A percentile compares a stretch with the other conserved stretches of the same genome.
Evolutionary conservation across 805 yeast species (phyloP).

Genomic region (Kodamaea kakaduensis): DNA sequence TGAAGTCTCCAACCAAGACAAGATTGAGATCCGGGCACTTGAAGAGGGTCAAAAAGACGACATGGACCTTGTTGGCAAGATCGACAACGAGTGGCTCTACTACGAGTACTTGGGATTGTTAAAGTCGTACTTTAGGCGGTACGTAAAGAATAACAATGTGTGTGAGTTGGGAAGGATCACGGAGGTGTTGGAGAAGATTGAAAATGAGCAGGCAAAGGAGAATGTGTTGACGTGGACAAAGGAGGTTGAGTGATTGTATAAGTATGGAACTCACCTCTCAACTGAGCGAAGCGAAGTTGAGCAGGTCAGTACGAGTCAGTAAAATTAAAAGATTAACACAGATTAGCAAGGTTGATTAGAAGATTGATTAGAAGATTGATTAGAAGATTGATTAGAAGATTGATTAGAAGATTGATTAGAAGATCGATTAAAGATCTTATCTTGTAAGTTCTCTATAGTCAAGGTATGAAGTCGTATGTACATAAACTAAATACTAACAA

Average conservation of each 20-base stretch:
- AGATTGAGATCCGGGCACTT: conserved; percentile 20
- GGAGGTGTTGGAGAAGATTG: conserved; percentile 16
- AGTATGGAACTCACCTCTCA: too few species aligned
- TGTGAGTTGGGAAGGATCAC: conserved; percentile 16
- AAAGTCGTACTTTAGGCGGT: conserved; percentile 36
- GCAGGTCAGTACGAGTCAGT: too few species aligned
- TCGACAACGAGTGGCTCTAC: conserved; percentile 39
- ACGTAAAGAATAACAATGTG: conserved; percentile 13
- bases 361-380: too few species aligned
- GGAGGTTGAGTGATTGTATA: conserved; percentile 10
- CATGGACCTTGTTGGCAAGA: conserved; percentile 19
- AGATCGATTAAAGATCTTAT: too few species aligned
- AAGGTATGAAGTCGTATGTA: too few species aligned
- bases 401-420: too few species aligned
- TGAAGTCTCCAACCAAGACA: conserved; percentile 15
- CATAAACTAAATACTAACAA: too few species aligned
- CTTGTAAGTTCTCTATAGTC: too few species aligned
- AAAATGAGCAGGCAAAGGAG: conserved; percentile 19
- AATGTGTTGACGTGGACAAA: conserved; percentile 21
- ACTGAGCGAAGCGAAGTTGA: too few species aligned
- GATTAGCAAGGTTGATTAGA: too few species aligned
- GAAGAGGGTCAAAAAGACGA: conserved; percentile 26
- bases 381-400: too few species aligned
- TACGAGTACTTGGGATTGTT: conserved; percentile 41
- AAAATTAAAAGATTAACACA: too few species aligned